These are phyloP conservation scores for Leptomonas pyrrhocoris DNA, from an alignment of 208 protist genomes.

Conservation along the genomic window DNA sequence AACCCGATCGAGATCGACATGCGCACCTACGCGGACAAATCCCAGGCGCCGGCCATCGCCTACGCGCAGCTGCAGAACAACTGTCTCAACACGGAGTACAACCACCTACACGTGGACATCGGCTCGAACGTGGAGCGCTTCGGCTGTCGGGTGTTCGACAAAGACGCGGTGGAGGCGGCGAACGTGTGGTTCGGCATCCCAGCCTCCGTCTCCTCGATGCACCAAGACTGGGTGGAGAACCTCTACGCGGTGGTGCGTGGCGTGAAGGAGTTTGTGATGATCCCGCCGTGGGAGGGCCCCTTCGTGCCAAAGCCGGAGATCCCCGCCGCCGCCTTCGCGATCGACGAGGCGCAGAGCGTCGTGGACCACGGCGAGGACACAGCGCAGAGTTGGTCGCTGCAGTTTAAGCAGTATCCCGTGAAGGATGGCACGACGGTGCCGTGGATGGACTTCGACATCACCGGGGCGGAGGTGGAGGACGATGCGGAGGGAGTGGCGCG, in stretches of 20 bases:
- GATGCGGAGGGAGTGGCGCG: conserved; percentile 30
- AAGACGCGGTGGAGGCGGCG: conserved; percentile 68
- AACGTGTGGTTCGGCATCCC: conserved; percentile 92
- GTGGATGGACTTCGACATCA: conserved; percentile 89
- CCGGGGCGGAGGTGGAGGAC: conserved; percentile 45
- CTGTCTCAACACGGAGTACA: conserved; percentile 84
- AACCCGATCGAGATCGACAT: conserved; percentile 67
- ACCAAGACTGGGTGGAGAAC: conserved; percentile 94
- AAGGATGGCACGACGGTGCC: conserved; percentile 73
- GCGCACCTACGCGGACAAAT: conserved; percentile 32
- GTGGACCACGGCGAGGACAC: conserved; percentile 22
- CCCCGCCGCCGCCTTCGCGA: conserved; percentile 59
- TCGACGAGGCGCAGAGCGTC: conserved; percentile 36
- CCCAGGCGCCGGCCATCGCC: conserved; percentile 43
- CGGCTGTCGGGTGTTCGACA: conserved; percentile 70
- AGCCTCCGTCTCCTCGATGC: conserved; percentile 83
- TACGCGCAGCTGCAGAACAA: conserved; percentile 93
- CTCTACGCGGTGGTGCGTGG: conserved; percentile 90
- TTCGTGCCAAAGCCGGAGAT: conserved; percentile 85
- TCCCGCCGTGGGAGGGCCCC: conserved; percentile 88
- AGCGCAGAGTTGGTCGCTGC: conserved; percentile 29
- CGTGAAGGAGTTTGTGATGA: conserved; percentile 89
- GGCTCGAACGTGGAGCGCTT: conserved; percentile 56
- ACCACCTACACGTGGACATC: conserved; percentile 75
- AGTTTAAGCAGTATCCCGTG: conserved; percentile 48